phyloP scores from a whole-genome alignment of 2,329 filamentous ascomycete species.

The Ilyonectria sp. region DNA sequence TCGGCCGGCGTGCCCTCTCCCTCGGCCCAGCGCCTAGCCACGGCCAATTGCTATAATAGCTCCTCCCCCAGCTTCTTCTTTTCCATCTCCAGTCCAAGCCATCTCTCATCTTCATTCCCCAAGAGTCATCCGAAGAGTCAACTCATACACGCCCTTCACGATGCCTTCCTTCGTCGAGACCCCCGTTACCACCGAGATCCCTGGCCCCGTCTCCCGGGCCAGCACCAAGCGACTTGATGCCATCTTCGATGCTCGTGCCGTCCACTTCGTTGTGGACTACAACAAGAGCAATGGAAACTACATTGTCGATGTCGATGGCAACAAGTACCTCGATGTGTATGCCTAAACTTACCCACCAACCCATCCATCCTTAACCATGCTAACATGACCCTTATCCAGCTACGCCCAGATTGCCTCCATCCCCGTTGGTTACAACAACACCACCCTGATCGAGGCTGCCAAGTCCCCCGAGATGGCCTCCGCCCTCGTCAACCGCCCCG shows the following conservation, averaged over 20 bases:
- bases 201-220: conserved; percentile 58
- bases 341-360: conserved; percentile 36
- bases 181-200: conserved; percentile 56
- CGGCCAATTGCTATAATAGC: conserved; percentile 48
- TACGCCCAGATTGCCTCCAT: conserved; percentile 90
- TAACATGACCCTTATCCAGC: conserved; percentile 52
- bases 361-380: neutral
- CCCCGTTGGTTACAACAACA: conserved; percentile 87
- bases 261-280: conserved; percentile 69
- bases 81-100: conserved; percentile 35
- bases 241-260: conserved; percentile 66
- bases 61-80: conserved; percentile 39
- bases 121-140: conserved; percentile 36
- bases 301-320: conserved; percentile 66
- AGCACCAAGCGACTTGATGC: conserved; percentile 60
- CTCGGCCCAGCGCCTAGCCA: conserved; percentile 1
- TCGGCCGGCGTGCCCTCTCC: conserved; percentile 18
- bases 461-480: conserved; percentile 80
- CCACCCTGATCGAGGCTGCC: conserved; percentile 75
- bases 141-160: conserved; percentile 33
- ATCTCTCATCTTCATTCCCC: conserved; percentile 33
- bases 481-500: conserved; percentile 83
- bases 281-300: conserved; percentile 68
- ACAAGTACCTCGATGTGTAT: conserved; percentile 65
- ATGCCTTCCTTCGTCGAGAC: conserved; percentile 54